These are phyloP conservation scores for Lojkania enalia DNA, from an alignment of 2,329 filamentous ascomycete genomes.

Conservation along the genomic window DNA sequence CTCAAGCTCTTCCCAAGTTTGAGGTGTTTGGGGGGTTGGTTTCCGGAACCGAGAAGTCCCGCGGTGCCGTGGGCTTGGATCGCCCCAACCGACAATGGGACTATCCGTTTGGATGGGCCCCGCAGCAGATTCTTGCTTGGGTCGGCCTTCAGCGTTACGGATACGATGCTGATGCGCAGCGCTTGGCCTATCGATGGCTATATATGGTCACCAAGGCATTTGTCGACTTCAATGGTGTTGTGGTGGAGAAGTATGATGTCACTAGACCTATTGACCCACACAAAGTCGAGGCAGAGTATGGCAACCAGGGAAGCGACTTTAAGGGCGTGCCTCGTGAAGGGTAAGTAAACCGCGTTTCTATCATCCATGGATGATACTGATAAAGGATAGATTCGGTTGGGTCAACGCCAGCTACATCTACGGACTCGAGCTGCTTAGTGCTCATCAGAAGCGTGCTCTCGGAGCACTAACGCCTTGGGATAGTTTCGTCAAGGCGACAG, in stretches of 20 bases:
- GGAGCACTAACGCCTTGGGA: conserved; percentile 87
- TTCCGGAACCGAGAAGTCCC: conserved; percentile 86
- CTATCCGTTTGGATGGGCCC: conserved; percentile 97
- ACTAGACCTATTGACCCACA: conserved; percentile 88
- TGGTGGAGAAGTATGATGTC: conserved; percentile 99
- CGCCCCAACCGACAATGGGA: conserved; percentile 98
- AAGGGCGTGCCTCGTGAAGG: conserved; percentile 95
- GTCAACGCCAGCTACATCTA: conserved; percentile 98
- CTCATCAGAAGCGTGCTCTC: conserved; percentile 85
- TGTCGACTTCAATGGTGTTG: conserved; percentile 96
- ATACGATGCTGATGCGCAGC: conserved; percentile 85
- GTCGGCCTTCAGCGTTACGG: conserved; percentile 89
- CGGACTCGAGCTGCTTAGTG: conserved; percentile 83
- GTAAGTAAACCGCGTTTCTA: conserved; percentile 58
- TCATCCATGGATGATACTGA: conserved; percentile 27
- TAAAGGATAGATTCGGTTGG: conserved; percentile 79
- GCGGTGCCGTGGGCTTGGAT: conserved; percentile 76
- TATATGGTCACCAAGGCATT: conserved; percentile 99
- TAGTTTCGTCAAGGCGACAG: conserved; percentile 71
- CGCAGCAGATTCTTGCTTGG: conserved; percentile 98
- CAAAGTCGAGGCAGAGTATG: conserved; percentile 94
- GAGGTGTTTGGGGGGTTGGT: conserved; percentile 86
- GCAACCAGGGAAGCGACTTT: conserved; percentile 94
- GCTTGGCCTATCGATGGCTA: conserved; percentile 92
- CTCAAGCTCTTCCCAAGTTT: conserved; percentile 80